Percentiles rank a stretch among this genome's conserved stretches.
These are phyloP conservation scores for Inga leiocalycina DNA, from an alignment of 306 rosid species.

Conservation along the genomic window DNA sequence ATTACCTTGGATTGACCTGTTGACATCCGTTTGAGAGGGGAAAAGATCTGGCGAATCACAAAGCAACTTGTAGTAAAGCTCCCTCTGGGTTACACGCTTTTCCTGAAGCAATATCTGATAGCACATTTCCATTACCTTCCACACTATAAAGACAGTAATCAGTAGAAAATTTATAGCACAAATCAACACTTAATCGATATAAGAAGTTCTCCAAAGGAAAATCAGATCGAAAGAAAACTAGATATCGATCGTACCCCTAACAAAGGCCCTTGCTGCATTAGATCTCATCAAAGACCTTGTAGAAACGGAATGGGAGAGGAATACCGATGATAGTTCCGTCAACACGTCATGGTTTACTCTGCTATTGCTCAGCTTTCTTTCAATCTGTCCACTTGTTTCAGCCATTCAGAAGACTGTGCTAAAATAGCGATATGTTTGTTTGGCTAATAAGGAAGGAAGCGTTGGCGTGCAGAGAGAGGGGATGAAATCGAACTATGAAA, in stretches of 20 bases:
- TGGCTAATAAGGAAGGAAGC: not conserved
- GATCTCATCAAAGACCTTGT: conserved; percentile 74
- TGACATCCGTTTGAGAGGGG: conserved; percentile 76
- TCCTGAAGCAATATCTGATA: conserved; percentile 70
- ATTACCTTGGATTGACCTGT: conserved; percentile 84
- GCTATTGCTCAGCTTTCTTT: conserved; percentile 65
- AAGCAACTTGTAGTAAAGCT: conserved; percentile 83
- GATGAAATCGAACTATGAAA: conserved; percentile 17
- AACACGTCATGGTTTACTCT: conserved; percentile 60
- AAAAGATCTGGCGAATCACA: conserved; percentile 74
- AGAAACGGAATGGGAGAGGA: conserved; percentile 63
- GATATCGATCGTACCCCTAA: conserved; percentile 56
- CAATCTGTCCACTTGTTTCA: conserved; percentile 47
- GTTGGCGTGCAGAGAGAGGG: too few species aligned
- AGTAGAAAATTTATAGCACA: conserved; percentile 19
- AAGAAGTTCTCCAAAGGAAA: conserved; percentile 19
- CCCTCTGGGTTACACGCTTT: conserved; percentile 88
- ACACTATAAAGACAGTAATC: conserved; percentile 47
- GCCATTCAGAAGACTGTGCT: not conserved
- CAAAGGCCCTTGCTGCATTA: conserved; percentile 77
- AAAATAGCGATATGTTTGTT: conserved; percentile 25
- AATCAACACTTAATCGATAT: not conserved
- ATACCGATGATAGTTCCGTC: conserved; percentile 66
- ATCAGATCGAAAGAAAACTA: not conserved
- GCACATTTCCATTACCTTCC: conserved; percentile 95